phyloP scores from a whole-genome alignment of 306 rosid species.

The Gastrolobium villosum region DNA sequence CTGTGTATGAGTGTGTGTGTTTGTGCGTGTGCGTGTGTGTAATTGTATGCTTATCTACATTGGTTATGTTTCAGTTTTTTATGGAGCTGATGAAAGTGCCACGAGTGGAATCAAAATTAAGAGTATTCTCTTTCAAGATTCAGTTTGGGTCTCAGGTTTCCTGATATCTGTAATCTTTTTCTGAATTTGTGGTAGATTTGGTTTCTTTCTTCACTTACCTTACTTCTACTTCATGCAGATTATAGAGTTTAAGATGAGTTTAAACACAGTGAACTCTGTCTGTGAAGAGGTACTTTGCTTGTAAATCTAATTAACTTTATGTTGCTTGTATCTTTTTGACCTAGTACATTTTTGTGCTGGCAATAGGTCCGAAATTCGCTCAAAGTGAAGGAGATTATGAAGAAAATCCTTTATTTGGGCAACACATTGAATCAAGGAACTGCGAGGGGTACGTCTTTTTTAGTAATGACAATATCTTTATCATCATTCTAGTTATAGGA shows the following conservation, averaged over 20 bases:
- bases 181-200: conserved; percentile 19
- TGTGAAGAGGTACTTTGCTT: conserved; percentile 81
- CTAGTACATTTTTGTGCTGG: conserved; percentile 43
- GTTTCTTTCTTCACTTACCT: conserved; percentile 49
- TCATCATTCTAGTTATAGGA: conserved; percentile 32
- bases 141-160: conserved; percentile 89
- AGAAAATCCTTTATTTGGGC: conserved; percentile 86
- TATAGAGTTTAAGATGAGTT: conserved; percentile 82
- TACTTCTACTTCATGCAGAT: conserved; percentile 61
- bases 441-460: conserved; percentile 82
- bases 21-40: neutral
- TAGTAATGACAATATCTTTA: conserved; percentile 29
- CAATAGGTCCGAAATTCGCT: conserved; percentile 78
- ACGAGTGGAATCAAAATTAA: conserved; percentile 89
- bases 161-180: conserved; percentile 49
- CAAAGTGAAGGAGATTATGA: conserved; percentile 91
- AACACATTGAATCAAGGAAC: conserved; percentile 96
- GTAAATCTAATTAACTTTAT: conserved; percentile 26
- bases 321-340: conserved; percentile 39
- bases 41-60: conserved; percentile 36
- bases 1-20: neutral
- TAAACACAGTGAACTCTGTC: conserved; percentile 79
- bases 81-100: conserved; percentile 98
- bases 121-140: conserved; percentile 95
- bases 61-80: conserved; percentile 73